These are phyloP conservation scores for Viola pubescens DNA, from an alignment of 441 rosid genomes.

Conservation along the genomic window DNA sequence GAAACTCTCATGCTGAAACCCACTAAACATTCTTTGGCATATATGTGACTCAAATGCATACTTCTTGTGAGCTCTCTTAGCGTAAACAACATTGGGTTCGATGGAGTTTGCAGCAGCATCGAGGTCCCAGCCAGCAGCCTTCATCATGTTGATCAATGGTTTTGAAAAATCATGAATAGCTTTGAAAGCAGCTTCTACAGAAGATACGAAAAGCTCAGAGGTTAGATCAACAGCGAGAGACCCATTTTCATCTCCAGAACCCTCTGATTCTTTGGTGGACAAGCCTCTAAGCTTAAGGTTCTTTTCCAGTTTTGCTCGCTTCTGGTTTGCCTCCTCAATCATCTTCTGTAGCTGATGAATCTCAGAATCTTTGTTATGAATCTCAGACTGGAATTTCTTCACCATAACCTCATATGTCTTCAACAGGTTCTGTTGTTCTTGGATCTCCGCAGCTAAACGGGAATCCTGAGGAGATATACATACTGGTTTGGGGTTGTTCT, in stretches of 20 bases:
- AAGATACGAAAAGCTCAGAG: conserved; percentile 53
- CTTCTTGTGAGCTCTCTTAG: conserved; percentile 91
- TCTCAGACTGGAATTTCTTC: conserved; percentile 92
- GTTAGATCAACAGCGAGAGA: conserved; percentile 55
- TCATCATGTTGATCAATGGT: conserved; percentile 93
- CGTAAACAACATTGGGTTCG: conserved; percentile 73
- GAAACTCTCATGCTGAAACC: conserved; percentile 72
- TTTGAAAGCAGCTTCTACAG: conserved; percentile 66
- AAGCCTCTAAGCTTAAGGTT: conserved; percentile 87
- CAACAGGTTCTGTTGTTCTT: conserved; percentile 88
- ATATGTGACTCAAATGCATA: conserved; percentile 90
- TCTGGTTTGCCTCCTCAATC: conserved; percentile 82
- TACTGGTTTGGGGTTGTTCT: conserved; percentile 71
- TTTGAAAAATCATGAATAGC: conserved; percentile 93
- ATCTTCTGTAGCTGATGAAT: conserved; percentile 66
- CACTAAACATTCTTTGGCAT: conserved; percentile 83
- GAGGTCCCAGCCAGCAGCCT: conserved; percentile 98
- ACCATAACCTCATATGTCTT: conserved; percentile 98
- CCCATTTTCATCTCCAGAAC: conserved; percentile 43
- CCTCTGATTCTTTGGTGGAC: conserved; percentile 60
- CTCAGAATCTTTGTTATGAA: conserved; percentile 91
- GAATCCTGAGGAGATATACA: conserved; percentile 86
- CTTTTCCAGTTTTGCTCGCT: conserved; percentile 73
- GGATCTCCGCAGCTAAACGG: conserved; percentile 94
- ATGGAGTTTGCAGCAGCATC: conserved; percentile 89